A percentile compares a stretch with the other conserved stretches of the same genome.
These are phyloP conservation scores for Cenococcum geophilum DNA, from an alignment of 495 filamentous ascomycete species.

Conservation along the genomic window DNA sequence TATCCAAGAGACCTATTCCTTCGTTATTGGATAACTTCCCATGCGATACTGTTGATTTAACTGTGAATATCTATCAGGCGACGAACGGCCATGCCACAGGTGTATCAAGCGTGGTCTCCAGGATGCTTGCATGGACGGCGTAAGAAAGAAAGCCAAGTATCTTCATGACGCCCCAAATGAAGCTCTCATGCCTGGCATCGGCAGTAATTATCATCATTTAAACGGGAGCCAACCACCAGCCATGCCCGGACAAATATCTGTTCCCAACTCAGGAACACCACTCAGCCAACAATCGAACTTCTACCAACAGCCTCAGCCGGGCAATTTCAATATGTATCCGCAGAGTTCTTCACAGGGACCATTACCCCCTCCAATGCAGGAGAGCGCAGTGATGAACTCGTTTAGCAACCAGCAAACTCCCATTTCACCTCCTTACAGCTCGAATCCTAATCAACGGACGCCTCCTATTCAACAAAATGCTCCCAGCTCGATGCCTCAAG, in stretches of 20 bases:
- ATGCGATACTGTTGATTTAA: neutral
- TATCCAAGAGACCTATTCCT: neutral
- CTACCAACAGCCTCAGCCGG: constrained; percentile 22
- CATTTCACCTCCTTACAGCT: constrained; percentile 33
- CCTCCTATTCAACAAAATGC: constrained; percentile 40
- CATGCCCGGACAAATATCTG: constrained; percentile 5
- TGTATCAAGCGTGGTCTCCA: constrained; percentile 90
- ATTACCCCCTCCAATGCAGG: constrained; percentile 32
- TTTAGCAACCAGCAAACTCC: constrained; percentile 31
- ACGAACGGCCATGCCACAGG: constrained; percentile 85
- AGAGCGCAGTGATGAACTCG: constrained; percentile 18
- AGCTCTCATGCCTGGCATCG: constrained; percentile 55
- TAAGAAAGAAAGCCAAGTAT: constrained; percentile 98
- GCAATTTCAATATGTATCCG: constrained; percentile 28
- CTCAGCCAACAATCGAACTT: constrained; percentile 17
- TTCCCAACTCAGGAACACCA: neutral
- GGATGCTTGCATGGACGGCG: constrained; percentile 87
- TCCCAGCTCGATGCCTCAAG: constrained; percentile 37
- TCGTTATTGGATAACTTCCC: neutral
- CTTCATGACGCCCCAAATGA: constrained; percentile 91
- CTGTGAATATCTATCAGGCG: constrained; percentile 44
- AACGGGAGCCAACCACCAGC: constrained; percentile 26
- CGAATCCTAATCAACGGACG: constrained; percentile 29
- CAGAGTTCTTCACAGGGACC: constrained; percentile 18
- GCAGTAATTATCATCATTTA: constrained; percentile 45